Evolutionary conservation across 305 asterid species (phyloP).

Genomic region (Caryopteris hybrid): DNA sequence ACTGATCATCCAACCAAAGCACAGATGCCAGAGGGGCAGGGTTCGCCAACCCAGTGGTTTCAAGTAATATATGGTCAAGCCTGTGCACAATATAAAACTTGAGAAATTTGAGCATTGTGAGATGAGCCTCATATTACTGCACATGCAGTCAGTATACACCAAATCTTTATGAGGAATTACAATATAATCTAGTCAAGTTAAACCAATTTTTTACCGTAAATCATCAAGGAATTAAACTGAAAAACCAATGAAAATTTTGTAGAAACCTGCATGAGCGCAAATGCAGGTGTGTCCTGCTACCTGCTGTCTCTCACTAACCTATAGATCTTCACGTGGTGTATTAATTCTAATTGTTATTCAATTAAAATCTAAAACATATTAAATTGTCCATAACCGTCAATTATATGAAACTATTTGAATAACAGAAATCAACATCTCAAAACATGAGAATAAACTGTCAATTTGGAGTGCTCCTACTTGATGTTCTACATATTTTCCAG

Average conservation of each 20-base stretch:
- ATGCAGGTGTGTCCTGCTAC: neutral
- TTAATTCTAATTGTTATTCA: neutral
- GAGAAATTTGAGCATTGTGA: too few species aligned
- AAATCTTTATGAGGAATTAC: neutral
- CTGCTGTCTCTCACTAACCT: neutral
- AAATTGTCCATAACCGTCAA: neutral
- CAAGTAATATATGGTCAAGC: conserved; percentile 94
- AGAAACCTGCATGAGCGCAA: neutral
- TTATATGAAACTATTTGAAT: neutral
- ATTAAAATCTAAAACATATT: neutral
- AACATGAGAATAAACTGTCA: neutral
- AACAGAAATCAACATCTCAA: neutral
- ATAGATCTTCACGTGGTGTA: neutral
- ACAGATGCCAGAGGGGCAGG: conserved; percentile 98
- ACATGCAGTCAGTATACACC: too few species aligned
- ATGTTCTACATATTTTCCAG: neutral
- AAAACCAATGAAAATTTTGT: neutral
- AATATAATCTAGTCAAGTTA: neutral
- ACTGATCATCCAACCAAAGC: conserved; percentile 98
- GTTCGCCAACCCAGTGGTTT: conserved; percentile 95
- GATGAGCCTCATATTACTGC: too few species aligned
- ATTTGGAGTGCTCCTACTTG: neutral
- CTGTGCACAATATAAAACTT: conserved; percentile 39
- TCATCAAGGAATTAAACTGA: neutral
- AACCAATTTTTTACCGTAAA: neutral